Evolutionary conservation across 1,284 basidiomycete species (phyloP).

Genomic region (Porodaedalea pini): DNA sequence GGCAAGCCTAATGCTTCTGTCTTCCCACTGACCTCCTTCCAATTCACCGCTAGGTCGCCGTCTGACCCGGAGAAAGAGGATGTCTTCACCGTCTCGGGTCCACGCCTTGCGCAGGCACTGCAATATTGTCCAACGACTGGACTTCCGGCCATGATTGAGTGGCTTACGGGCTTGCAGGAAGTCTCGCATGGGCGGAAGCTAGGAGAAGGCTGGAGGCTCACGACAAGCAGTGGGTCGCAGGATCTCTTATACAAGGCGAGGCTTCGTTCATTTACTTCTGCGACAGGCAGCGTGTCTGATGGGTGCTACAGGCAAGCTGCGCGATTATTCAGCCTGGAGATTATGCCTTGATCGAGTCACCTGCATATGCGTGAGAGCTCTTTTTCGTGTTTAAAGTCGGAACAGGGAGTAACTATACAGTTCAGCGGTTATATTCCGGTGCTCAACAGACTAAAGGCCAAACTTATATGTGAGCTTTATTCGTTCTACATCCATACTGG

Average conservation of each 20-base stretch:
- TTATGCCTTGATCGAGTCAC: slow-evolving; percentile 55
- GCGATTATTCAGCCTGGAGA: slow-evolving; percentile 51
- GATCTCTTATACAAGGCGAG: slow-evolving; percentile 85
- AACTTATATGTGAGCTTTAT: slow-evolving; percentile 9
- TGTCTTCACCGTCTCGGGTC: slow-evolving; percentile 48
- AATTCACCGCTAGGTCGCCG: slow-evolving; percentile 52
- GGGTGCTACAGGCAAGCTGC: slow-evolving; percentile 39
- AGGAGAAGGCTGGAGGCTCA: slow-evolving; percentile 65
- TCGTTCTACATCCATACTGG: slow-evolving; percentile 9
- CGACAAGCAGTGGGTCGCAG: slow-evolving; percentile 81
- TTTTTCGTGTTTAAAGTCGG: too few species aligned
- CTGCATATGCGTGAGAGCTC: slow-evolving; percentile 71
- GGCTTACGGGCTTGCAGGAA: too few species aligned
- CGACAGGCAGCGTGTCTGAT: too few species aligned
- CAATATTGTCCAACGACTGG: slow-evolving; percentile 82
- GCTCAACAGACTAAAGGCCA: slow-evolving; percentile 11
- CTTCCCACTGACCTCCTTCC: slow-evolving; percentile 84
- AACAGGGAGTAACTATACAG: too few species aligned
- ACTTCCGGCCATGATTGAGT: slow-evolving; percentile 56
- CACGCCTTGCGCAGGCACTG: slow-evolving; percentile 60
- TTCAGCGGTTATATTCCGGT: slow-evolving; percentile 7
- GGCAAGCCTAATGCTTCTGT: slow-evolving; percentile 84
- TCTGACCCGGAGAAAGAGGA: slow-evolving; percentile 36
- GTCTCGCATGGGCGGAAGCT: slow-evolving; percentile 54
- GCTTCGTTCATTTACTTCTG: too few species aligned